phyloP scores from a whole-genome alignment of 129 eudicot species.

The Helianthus tuberosus region DNA sequence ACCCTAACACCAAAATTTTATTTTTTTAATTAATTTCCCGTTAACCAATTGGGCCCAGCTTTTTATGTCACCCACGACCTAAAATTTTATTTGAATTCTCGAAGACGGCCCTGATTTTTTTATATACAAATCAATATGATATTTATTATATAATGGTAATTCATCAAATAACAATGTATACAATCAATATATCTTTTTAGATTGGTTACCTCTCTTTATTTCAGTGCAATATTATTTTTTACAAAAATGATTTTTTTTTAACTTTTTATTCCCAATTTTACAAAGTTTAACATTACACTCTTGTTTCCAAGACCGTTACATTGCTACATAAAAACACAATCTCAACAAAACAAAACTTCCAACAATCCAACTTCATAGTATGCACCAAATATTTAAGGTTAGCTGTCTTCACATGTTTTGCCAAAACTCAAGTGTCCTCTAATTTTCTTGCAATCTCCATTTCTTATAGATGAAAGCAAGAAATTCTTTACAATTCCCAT shows the following conservation, averaged over 20 bases:
- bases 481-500: constrained; percentile 4
- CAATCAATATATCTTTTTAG: too few relatives aligned
- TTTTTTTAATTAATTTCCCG: too few relatives aligned
- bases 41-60: too few relatives aligned
- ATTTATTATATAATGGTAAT: too few relatives aligned
- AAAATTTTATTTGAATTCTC: too few relatives aligned
- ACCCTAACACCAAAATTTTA: too few relatives aligned
- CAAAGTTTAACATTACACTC: not conserved
- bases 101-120: too few relatives aligned
- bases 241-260: not conserved
- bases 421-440: constrained; percentile 4
- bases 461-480: constrained; percentile 33
- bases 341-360: constrained; percentile 24
- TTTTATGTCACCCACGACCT: too few relatives aligned
- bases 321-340: constrained; percentile 21
- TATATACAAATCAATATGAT: too few relatives aligned
- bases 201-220: too few relatives aligned
- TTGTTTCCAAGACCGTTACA: constrained; percentile 16
- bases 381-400: constrained; percentile 25
- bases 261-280: constrained; percentile 10
- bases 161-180: too few relatives aligned
- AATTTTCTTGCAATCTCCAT: constrained; percentile 20
- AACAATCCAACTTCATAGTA: constrained; percentile 19
- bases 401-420: constrained; percentile 22
- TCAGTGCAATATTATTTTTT: not conserved